phyloP scores from a whole-genome alignment of 306 rosid genomes.

The Boehmeria nivea region DNA sequence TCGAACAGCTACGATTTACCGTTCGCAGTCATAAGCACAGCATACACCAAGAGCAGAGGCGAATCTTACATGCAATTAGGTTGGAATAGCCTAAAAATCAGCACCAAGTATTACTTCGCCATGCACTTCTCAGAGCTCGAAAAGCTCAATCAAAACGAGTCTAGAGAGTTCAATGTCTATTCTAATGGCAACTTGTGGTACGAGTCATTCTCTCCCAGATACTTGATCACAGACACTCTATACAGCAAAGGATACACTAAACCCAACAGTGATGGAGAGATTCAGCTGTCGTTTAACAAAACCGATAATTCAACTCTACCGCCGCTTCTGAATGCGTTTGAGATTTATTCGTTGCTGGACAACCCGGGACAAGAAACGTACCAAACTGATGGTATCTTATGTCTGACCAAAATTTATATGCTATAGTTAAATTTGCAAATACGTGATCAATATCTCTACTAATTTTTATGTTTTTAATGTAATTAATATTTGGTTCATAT shows the following conservation, averaged over 20 bases:
- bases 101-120: constrained; percentile 19
- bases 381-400: constrained; percentile 43
- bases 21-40: neutral
- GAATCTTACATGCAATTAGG: constrained; percentile 14
- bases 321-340: constrained; percentile 52
- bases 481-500: too few relatives aligned
- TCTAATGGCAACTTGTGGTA: constrained; percentile 25
- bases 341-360: constrained; percentile 34
- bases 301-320: constrained; percentile 34
- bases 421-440: too few relatives aligned
- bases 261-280: neutral
- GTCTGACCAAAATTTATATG: too few relatives aligned
- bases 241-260: neutral
- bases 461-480: too few relatives aligned
- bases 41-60: constrained; percentile 1
- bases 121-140: constrained; percentile 45
- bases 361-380: constrained; percentile 25
- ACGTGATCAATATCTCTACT: too few relatives aligned
- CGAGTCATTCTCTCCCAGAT: too few relatives aligned
- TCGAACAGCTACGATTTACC: neutral
- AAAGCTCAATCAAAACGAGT: constrained; percentile 23
- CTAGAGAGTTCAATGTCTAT: constrained; percentile 26
- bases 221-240: neutral
- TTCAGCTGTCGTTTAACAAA: constrained; percentile 5
- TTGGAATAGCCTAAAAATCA: constrained; percentile 11